Conservation (phyloP, 75 land plant species). For the Cryptomeria japonica region DNA sequence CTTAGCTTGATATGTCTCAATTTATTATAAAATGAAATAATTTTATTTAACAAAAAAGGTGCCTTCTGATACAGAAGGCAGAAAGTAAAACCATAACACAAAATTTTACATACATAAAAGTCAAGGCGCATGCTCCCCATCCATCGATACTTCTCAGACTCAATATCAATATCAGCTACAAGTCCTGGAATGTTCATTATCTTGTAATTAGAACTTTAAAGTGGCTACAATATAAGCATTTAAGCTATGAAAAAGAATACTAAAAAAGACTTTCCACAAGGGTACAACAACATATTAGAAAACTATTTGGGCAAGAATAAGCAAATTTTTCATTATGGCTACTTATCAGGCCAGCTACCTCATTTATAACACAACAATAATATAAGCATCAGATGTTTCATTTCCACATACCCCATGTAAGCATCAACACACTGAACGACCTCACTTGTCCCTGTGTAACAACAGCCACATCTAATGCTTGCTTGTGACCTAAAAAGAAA, state of each 20-base stretch:
- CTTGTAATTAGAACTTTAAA: neutral
- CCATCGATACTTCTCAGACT: slow-evolving; percentile 91
- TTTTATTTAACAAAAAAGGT: neutral
- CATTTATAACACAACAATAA: neutral
- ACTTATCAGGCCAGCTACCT: neutral
- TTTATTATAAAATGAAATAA: neutral
- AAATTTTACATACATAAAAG: slow-evolving; percentile 64
- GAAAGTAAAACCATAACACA: slow-evolving; percentile 4
- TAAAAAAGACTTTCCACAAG: neutral
- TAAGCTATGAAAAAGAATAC: neutral
- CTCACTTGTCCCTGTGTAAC: slow-evolving; percentile 61
- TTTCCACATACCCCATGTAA: slow-evolving; percentile 82
- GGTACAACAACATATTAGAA: neutral
- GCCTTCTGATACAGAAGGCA: neutral
- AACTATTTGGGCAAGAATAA: neutral
- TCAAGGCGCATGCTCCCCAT: slow-evolving; percentile 87
- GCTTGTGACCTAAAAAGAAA: slow-evolving; percentile 66
- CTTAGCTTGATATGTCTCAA: neutral
- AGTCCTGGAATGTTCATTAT: slow-evolving; percentile 53
- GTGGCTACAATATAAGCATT: neutral
- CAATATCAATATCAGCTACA: slow-evolving; percentile 94
- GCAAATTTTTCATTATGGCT: neutral
- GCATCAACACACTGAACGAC: slow-evolving; percentile 86
- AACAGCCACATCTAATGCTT: slow-evolving; percentile 84
- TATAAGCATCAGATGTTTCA: neutral